Base-by-base conservation (phyloP, 164 flowering plant genomes). In the Vitis rupestris region DNA sequence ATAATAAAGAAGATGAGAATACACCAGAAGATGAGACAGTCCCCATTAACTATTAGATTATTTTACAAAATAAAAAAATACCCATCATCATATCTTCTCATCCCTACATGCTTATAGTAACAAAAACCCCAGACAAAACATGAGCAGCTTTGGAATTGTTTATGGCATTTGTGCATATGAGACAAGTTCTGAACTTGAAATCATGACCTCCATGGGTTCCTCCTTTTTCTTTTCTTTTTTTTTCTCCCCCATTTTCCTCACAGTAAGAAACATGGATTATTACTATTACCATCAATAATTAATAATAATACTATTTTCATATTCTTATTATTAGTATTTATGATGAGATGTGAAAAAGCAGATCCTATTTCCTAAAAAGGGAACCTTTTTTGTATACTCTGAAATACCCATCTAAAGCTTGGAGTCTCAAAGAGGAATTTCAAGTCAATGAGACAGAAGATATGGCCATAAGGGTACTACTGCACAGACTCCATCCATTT, bases 341-440 rank as follows among this genome's bases (percentile, higher is more conserved):
- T 56, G 50, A 61, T 66, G 74, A 73, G 76, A 60, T 57, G 65
- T 67, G 66, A 66, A 78, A 82, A 78, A 83, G 80, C 83, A 80
- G 81, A 83, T 76, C 82, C 80, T 73, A 75, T 84, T 83, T 70
- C 82, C 77, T 78, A 67, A 81, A 79, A 82, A 81, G 73, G 78
- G 79, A 75, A 78, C 74, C 75, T 74, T 79, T 82, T 77, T 62
- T 59, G 57, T 75, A 81, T 77, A 70, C 83, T 68, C 72, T 62
- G 72, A 72, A 79, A 82, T 72, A 76, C 80, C 78, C 77, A 77
- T 73, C 72, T 66, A 79, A 82, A 76, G 76, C 71, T 65, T 77
- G 69, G 72, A 76, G 75, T 66, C 73, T 75, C 73, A 80, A 76
- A 66, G 71, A 56, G 62, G 71, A 79, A 74, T 70, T 74, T 50